Base-by-base conservation (phyloP, 805 yeast species). In the Monosporozyma aerobia region DNA sequence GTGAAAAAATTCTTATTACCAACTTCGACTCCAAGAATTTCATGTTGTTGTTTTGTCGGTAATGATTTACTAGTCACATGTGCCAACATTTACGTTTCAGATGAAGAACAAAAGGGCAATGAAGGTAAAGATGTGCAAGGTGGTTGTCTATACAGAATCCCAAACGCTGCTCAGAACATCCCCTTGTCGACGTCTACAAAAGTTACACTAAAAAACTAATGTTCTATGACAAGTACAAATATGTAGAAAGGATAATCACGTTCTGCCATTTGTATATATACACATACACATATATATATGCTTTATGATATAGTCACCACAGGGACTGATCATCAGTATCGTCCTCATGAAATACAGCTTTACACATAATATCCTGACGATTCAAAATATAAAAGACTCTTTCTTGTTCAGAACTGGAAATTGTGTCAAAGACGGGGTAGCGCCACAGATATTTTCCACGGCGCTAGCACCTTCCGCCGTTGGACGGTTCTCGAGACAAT, bases 21-120 rank as follows among this genome's bases (percentile, higher is more conserved):
- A 1, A 73, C 73, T 0, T 76, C 81, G 4, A 64, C 71, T 22
- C 73, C 83, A 54, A 67, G 84, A 50, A 77, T 87, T 3, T 86
- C 95, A 57, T 82, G 83, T 43, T 76, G 83, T 2, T 75, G 85
- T 54, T 84, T 85, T n/a, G 95, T 90, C 6, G 67, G 79, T 19
- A 77, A 80, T 61, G 83, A 81, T 49, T 57, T 89, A 52, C 83
- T 77, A 59, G 79, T 88, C 39, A 85, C 95, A 3, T 76, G 83
- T 19, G 96, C 85, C 1, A 79, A 80, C 57, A 13, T 49, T 13
- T 52, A 57, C 19, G 51, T 57, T 7, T 62, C 71, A 53, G 56
- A 64, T 22, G 67, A 60, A 14, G 68, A 69, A 6, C 52, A 63
- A 23, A 64, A 57, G 45, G 59, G 61, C 40, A 53, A 64, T 23